Conservation (phyloP, 352 stramenopile genomes). For the Globisporangium spinosum region DNA sequence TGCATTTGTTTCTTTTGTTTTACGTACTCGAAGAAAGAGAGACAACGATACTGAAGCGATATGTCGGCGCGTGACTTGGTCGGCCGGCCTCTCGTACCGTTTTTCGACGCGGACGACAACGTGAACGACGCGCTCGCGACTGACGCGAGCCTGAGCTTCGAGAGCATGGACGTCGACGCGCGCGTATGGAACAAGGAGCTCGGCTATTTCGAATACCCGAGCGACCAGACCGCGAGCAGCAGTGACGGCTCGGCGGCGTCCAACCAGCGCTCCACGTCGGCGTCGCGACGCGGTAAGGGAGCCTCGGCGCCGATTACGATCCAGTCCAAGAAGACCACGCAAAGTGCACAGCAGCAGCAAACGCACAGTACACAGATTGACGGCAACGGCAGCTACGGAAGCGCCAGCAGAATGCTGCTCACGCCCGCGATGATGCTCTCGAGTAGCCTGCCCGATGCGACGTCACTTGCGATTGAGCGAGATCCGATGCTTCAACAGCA, state of each 20-base stretch:
- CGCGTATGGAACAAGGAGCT: slow-evolving; percentile 81
- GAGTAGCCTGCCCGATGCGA: slow-evolving; percentile 45
- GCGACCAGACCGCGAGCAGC: slow-evolving; percentile 26
- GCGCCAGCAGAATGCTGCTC: slow-evolving; percentile 46
- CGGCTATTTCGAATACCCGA: slow-evolving; percentile 83
- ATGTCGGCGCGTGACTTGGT: slow-evolving; percentile 32
- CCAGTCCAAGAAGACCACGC: slow-evolving; percentile 13
- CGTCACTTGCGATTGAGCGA: slow-evolving; percentile 18
- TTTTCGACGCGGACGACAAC: slow-evolving; percentile 72
- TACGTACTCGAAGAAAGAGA: neutral
- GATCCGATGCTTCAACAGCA: slow-evolving; percentile 1
- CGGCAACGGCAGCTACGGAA: slow-evolving; percentile 20
- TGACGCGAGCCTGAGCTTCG: slow-evolving; percentile 32
- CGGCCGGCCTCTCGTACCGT: slow-evolving; percentile 67
- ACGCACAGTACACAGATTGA: slow-evolving; percentile 3
- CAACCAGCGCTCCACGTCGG: slow-evolving; percentile 7
- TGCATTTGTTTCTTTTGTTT: neutral
- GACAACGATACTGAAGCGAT: neutral
- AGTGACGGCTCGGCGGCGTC: slow-evolving; percentile 2
- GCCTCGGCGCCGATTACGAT: slow-evolving; percentile 26
- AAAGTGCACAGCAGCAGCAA: slow-evolving; percentile 1
- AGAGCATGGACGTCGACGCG: slow-evolving; percentile 74
- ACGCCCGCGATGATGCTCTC: slow-evolving; percentile 77
- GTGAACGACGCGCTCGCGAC: slow-evolving; percentile 61
- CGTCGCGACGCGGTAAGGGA: slow-evolving; percentile 8